These are phyloP conservation scores for Sanghuangporus baumii DNA, from an alignment of 1,284 basidiomycete species.

Conservation along the genomic window DNA sequence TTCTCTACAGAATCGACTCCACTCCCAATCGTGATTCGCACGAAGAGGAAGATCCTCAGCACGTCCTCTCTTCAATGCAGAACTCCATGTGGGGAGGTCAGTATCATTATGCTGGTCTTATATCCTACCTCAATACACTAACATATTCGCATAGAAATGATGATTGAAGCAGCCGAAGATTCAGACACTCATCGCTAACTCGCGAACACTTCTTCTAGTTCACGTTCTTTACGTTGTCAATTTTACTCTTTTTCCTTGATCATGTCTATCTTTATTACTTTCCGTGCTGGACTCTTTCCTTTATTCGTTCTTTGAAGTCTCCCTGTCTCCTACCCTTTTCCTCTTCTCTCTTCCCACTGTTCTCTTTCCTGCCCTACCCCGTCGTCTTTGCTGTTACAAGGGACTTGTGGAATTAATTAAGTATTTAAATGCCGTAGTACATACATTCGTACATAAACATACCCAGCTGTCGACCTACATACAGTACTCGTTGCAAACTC, in stretches of 20 bases:
- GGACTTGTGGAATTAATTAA: too few relatives aligned
- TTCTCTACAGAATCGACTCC: constrained; percentile 35
- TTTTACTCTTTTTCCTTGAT: background rate
- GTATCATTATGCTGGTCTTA: constrained; percentile 20
- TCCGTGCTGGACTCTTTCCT: background rate
- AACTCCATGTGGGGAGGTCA: constrained; percentile 66
- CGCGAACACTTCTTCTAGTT: background rate
- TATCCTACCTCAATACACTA: background rate
- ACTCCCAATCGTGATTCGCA: constrained; percentile 35
- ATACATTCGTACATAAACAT: too few relatives aligned
- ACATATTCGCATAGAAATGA: constrained; percentile 18
- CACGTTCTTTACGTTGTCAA: constrained; percentile 4
- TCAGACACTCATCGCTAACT: constrained; percentile 3
- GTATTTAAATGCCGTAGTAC: too few relatives aligned
- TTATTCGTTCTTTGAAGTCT: background rate
- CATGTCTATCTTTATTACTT: constrained; percentile 2
- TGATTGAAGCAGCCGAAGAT: constrained; percentile 22
- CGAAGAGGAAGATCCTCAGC: constrained; percentile 41
- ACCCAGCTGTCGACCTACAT: too few relatives aligned
- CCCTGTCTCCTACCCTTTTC: background rate
- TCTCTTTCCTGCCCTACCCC: background rate
- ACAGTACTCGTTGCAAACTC: too few relatives aligned
- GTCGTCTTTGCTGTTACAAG: background rate
- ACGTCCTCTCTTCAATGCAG: constrained; percentile 54
- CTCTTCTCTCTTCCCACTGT: background rate